Conservation (phyloP, 2,329 filamentous ascomycete genomes). For the Acrodontium crateriforme region DNA sequence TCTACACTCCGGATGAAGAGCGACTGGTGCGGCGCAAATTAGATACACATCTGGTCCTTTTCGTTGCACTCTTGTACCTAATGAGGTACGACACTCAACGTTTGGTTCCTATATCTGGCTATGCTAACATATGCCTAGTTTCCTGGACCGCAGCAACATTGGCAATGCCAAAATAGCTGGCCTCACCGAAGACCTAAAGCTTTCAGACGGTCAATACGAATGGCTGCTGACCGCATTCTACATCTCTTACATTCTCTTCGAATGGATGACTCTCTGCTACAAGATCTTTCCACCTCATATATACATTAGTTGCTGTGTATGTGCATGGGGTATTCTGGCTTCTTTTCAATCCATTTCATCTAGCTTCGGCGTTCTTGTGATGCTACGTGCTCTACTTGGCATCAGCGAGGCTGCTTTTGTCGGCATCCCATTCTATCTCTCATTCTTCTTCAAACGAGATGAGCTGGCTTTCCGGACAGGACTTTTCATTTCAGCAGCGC, state of each 20-base stretch:
- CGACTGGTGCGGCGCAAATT: slow-evolving; percentile 42
- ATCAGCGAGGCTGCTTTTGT: slow-evolving; percentile 50
- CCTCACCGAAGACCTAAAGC: slow-evolving; percentile 37
- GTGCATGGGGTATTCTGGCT: slow-evolving; percentile 66
- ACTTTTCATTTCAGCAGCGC: slow-evolving; percentile 66
- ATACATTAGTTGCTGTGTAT: slow-evolving; percentile 50
- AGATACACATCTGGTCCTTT: slow-evolving; percentile 63
- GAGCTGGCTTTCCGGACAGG: slow-evolving; percentile 79
- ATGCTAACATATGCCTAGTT: too few relatives aligned
- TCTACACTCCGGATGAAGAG: slow-evolving; percentile 54
- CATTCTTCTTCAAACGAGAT: slow-evolving; percentile 47
- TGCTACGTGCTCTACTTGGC: slow-evolving; percentile 46
- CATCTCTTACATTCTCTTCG: slow-evolving; percentile 49
- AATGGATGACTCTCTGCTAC: slow-evolving; percentile 50
- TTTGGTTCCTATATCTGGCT: slow-evolving; percentile 61
- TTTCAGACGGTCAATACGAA: slow-evolving; percentile 44
- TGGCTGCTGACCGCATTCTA: slow-evolving; percentile 51
- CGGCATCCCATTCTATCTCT: slow-evolving; percentile 50
- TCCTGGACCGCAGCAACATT: slow-evolving; percentile 9
- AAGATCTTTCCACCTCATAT: slow-evolving; percentile 46
- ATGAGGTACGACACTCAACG: slow-evolving; percentile 71
- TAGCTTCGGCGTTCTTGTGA: slow-evolving; percentile 40
- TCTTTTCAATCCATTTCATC: slow-evolving; percentile 48
- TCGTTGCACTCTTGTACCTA: slow-evolving; percentile 71
- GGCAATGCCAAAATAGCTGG: slow-evolving; percentile 51